Evolutionary conservation across 1,139 yeast species (phyloP).

Genomic region (Diutina neorugosa): DNA sequence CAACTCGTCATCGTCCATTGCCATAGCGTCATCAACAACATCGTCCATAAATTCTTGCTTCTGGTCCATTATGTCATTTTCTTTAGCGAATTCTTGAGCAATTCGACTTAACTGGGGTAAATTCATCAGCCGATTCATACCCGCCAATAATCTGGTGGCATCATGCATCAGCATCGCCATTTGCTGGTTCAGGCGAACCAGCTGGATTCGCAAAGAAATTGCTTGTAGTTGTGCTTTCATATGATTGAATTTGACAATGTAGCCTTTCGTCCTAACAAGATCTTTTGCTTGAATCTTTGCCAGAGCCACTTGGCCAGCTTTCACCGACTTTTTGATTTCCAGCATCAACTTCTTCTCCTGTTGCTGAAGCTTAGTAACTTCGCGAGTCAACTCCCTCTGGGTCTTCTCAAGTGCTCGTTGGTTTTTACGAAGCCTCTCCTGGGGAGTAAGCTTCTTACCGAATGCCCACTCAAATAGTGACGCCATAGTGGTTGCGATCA

Average conservation of each 20-base stretch:
- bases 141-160: conserved; percentile 76
- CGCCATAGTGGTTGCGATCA: conserved; percentile 14
- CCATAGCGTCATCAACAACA: conserved; percentile 93
- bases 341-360: conserved; percentile 81
- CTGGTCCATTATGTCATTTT: conserved; percentile 95
- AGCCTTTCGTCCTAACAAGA: conserved; percentile 72
- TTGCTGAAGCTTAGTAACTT: conserved; percentile 68
- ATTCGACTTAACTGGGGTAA: conserved; percentile 80
- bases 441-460: conserved; percentile 89
- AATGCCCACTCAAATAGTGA: conserved; percentile 87
- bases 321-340: conserved; percentile 87
- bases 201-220: conserved; percentile 75
- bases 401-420: conserved; percentile 92
- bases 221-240: conserved; percentile 97
- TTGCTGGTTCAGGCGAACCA: conserved; percentile 87
- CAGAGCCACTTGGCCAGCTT: conserved; percentile 76
- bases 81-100: conserved; percentile 90
- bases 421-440: conserved; percentile 86
- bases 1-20: conserved; percentile 56
- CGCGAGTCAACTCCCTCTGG: conserved; percentile 84
- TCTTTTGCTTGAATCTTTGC: conserved; percentile 95
- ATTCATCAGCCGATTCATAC: conserved; percentile 86
- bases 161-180: conserved; percentile 94
- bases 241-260: conserved; percentile 76
- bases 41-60: conserved; percentile 98